Evolutionary conservation across 805 yeast species (phyloP).

Genomic region (Saturnispora sanitii): DNA sequence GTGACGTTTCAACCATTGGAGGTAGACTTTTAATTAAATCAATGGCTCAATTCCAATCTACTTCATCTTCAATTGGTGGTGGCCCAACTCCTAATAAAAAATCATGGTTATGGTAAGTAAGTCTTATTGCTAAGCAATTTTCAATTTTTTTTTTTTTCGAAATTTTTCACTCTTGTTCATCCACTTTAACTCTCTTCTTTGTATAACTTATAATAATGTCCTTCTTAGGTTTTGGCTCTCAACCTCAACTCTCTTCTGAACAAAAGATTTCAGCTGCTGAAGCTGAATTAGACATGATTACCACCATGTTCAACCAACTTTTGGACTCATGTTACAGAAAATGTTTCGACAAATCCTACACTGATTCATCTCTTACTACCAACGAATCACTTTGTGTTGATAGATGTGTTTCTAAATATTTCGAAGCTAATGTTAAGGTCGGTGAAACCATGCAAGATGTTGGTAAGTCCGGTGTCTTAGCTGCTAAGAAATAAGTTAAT

Average conservation of each 20-base stretch:
- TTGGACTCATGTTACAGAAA: slow-evolving; percentile 84
- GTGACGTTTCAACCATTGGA: slow-evolving; percentile 41
- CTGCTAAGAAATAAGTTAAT: slow-evolving; percentile 11
- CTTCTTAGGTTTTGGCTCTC: slow-evolving; percentile 59
- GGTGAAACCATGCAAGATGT: slow-evolving; percentile 55
- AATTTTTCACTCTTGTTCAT: not conserved
- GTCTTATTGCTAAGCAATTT: not conserved
- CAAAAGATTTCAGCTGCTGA: slow-evolving; percentile 87
- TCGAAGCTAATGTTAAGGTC: slow-evolving; percentile 88
- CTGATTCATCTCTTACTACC: slow-evolving; percentile 66
- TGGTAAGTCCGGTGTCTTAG: slow-evolving; percentile 28
- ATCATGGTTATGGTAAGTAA: slow-evolving; percentile 11
- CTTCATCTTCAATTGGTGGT: not conserved
- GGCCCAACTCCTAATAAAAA: not conserved
- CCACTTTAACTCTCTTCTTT: not conserved
- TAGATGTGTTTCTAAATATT: slow-evolving; percentile 92
- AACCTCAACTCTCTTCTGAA: slow-evolving; percentile 64
- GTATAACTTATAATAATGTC: slow-evolving; percentile 35
- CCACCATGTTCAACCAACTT: slow-evolving; percentile 90
- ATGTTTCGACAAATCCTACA: slow-evolving; percentile 62
- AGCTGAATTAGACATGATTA: slow-evolving; percentile 93
- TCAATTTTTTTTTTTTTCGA: not conserved
- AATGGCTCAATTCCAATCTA: slow-evolving; percentile 26
- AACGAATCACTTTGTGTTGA: slow-evolving; percentile 82
- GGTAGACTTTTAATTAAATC: slow-evolving; percentile 53